Base-by-base conservation (phyloP, 148 eudicot species). In the Tetragonia tetragonoides region DNA sequence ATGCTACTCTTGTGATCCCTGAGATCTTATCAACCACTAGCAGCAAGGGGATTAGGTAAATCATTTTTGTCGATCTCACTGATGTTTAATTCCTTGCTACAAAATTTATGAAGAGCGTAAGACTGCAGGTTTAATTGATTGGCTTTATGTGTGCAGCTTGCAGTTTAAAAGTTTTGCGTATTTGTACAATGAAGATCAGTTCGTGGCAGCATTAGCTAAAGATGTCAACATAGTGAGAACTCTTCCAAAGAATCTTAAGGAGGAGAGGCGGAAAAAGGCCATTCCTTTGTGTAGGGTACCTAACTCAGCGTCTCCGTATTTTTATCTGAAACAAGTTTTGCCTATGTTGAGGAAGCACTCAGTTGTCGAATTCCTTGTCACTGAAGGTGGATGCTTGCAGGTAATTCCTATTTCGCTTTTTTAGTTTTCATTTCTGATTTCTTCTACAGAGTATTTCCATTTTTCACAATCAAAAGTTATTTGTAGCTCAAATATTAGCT, bases 321-420 rank as follows among this genome's bases (percentile, higher is more conserved):
- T 88, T 81, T 92, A 90, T 84, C 68, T 92, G 74, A 96, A 87
- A 75, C 88, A 87, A 72, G 94, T 95, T 81, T 87, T 92, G 68
- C 98, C 96, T 15, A 91, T 91, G 57, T 81, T 95, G 79, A 88
- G 80, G 78, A 87, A 72, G 80, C 92, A 95, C 82, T 86, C 89
- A 3, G 96, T 91, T 67, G 94, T 90, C 41, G 97, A 91, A 67
- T 83, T 95, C 23, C 83, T 91, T 59, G 85, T 92, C 56, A 85
- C 92, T n/a, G 91, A 89, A 78, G 98, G 98, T 67, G 98, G 98
- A 78, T 91, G 97, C 81, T 87, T 95, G 91, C 96, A 91, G 97
- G 98, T 92, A 83, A 67, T 63, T 5, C 17, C 76, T 28, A 47
- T 66, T 53, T 66, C 6, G 21, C 12, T 56, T 51, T 20, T 60